phyloP scores from a whole-genome alignment of 1,284 basidiomycete species.

The Pterula multifida region DNA sequence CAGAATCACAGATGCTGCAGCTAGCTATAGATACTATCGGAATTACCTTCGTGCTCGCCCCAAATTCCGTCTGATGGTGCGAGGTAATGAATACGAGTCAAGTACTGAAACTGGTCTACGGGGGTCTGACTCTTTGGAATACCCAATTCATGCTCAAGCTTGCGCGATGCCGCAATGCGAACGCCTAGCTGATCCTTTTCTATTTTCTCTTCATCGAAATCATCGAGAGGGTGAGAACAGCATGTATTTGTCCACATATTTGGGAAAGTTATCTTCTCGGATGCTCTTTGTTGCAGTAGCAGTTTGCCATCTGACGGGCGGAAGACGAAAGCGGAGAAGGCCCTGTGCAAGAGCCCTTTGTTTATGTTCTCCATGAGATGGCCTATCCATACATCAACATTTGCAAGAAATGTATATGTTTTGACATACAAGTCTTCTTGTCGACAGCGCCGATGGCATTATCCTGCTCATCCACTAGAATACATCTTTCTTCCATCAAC shows the following conservation, averaged over 20 bases:
- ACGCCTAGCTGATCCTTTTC: slow-evolving; percentile 81
- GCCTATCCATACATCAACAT: slow-evolving; percentile 35
- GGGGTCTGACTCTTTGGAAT: slow-evolving; percentile 75
- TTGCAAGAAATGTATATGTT: neutral
- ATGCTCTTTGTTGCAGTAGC: slow-evolving; percentile 89
- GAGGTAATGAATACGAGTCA: slow-evolving; percentile 96
- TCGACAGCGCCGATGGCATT: slow-evolving; percentile 82
- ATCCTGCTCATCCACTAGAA: slow-evolving; percentile 88
- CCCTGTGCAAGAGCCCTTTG: slow-evolving; percentile 90
- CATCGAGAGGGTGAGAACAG: slow-evolving; percentile 93
- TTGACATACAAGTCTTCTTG: slow-evolving; percentile 87
- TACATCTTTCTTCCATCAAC: slow-evolving; percentile 97
- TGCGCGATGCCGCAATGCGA: slow-evolving; percentile 81
- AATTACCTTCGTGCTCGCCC: slow-evolving; percentile 97
- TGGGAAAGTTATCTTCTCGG: slow-evolving; percentile 99
- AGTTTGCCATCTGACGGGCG: slow-evolving; percentile 88
- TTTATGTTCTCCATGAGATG: slow-evolving; percentile 98
- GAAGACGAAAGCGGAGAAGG: slow-evolving; percentile 97
- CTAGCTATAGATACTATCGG: neutral
- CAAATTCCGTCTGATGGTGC: slow-evolving; percentile 88
- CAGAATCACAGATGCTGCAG: neutral
- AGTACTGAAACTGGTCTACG: slow-evolving; percentile 84
- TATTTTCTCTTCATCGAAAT: slow-evolving; percentile 75
- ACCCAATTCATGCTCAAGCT: slow-evolving; percentile 95
- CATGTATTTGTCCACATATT: slow-evolving; percentile 99